These are phyloP conservation scores for Linum tenue DNA, from an alignment of 345 rosid species.

Conservation along the genomic window DNA sequence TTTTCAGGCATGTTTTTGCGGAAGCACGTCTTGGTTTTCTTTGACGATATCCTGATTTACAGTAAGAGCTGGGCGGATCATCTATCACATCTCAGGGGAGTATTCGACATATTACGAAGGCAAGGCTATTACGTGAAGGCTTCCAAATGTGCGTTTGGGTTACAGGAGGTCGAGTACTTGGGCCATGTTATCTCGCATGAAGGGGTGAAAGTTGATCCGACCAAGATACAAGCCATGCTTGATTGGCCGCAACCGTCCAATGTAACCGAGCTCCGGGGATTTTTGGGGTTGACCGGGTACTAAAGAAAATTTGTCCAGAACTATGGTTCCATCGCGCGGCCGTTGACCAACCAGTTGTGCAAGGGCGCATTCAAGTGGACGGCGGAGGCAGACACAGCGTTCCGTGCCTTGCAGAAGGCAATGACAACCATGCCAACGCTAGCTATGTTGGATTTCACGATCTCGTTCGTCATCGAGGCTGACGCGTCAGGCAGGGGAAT, in stretches of 20 bases:
- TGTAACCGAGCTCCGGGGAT: neutral
- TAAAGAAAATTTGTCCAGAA: neutral
- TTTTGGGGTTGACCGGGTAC: conserved; percentile 4
- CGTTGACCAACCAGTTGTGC: neutral
- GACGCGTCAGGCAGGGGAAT: neutral
- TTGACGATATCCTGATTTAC: too few species aligned
- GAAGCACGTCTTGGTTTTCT: too few species aligned
- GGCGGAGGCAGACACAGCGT: neutral
- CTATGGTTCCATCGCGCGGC: conserved; percentile 1
- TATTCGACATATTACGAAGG: too few species aligned
- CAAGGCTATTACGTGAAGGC: too few species aligned
- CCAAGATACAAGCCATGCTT: conserved; percentile 6
- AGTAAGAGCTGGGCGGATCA: too few species aligned
- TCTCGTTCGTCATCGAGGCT: neutral
- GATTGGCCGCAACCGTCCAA: conserved; percentile 2
- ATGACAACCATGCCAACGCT: conserved; percentile 3
- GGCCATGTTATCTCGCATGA: neutral
- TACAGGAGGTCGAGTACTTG: too few species aligned
- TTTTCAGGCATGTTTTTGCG: too few species aligned
- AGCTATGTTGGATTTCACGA: neutral
- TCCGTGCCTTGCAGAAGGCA: neutral
- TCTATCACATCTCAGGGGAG: too few species aligned
- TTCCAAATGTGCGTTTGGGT: too few species aligned
- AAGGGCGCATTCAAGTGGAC: conserved; percentile 1
- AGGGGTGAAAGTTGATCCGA: conserved; percentile 1